Conservation (phyloP, 2,329 filamentous ascomycete genomes). For the Cryphonectria nitschkei region DNA sequence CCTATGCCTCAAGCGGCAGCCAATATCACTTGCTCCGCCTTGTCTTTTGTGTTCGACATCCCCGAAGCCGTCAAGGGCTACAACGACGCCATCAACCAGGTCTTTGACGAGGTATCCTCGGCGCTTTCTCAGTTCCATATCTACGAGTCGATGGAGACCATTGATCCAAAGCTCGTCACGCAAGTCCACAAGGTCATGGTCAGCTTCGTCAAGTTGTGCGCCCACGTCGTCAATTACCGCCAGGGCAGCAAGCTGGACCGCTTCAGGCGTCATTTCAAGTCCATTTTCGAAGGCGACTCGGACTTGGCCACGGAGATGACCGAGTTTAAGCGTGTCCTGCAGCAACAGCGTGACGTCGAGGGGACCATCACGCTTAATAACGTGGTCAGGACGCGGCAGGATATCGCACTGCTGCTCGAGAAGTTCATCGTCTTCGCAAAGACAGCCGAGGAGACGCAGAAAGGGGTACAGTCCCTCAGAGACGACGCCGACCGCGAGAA, state of each 20-base stretch:
- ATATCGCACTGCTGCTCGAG: constrained; percentile 6
- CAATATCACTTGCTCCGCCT: constrained; percentile 30
- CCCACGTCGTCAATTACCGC: constrained; percentile 36
- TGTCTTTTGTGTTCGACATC: constrained; percentile 35
- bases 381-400: constrained; percentile 1
- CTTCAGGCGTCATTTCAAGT: constrained; percentile 11
- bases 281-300: constrained; percentile 33
- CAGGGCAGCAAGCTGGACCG: constrained; percentile 33
- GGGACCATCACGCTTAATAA: constrained; percentile 32
- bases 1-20: constrained; percentile 31
- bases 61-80: constrained; percentile 33
- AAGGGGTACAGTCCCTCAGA: constrained; percentile 30
- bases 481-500: constrained; percentile 31
- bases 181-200: constrained; percentile 33
- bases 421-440: constrained; percentile 27
- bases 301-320: constrained; percentile 31
- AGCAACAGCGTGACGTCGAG: constrained; percentile 33
- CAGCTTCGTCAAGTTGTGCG: constrained; percentile 36
- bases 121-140: constrained; percentile 35
- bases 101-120: constrained; percentile 32
- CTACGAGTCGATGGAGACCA: constrained; percentile 32
- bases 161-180: constrained; percentile 29
- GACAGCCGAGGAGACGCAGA: constrained; percentile 29
- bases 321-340: constrained; percentile 29
- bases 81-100: constrained; percentile 31